Evolutionary conservation across 257 asterid species (phyloP), one percentile per base, ranked within the genome.

Genomic region (Perilla frutescens): DNA sequence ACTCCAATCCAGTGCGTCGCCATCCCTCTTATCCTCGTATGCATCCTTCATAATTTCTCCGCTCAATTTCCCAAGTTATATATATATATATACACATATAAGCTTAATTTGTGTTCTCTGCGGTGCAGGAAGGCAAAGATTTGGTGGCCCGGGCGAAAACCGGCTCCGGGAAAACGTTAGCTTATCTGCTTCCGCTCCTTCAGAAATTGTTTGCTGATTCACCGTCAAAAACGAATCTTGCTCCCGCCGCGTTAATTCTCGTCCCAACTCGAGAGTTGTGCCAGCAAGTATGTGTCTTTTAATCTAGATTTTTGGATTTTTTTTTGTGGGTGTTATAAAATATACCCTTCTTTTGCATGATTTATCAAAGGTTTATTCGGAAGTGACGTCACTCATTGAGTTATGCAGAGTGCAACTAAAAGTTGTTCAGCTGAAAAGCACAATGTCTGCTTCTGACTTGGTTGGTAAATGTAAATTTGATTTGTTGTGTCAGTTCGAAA

Each of bases 81-180:
- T 54, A n/a, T 9, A 4, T 62, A 48, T 6, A 7, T 34, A 20
- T 43, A 12, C 37, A 0, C 7, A 53, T 41, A 34, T 39, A 8
- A 69, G 26, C 36, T 72, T 26, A 53, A 4, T 55, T 26, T 49
- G 63, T 58, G 47, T 10, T 74, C 64, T 45, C 9, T 60, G 53
- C 62, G 34, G 44, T 50, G 36, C 50, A 90, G 99, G 96, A 90
- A 89, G 99, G 98, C 5, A 90, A 95, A 84, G 98, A 92, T 71
- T 96, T 95, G 77, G 98, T 92, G 70, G 97, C 98, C 32, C 89
- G 96, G 73, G 98, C 98, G 4, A 95, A 95, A 82, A 95, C 99
- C n/a, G 98, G 99, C 53, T 95, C 99, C 9, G 99, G 98, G 15
- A 95, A 95, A 80, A 95, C 99, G 45, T 81, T 88, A 20, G 96